Percentiles rank a stretch among this genome's conserved stretches.
Evolutionary conservation across 1,284 basidiomycete species (phyloP).

Genomic region (Porodaedalea pini): DNA sequence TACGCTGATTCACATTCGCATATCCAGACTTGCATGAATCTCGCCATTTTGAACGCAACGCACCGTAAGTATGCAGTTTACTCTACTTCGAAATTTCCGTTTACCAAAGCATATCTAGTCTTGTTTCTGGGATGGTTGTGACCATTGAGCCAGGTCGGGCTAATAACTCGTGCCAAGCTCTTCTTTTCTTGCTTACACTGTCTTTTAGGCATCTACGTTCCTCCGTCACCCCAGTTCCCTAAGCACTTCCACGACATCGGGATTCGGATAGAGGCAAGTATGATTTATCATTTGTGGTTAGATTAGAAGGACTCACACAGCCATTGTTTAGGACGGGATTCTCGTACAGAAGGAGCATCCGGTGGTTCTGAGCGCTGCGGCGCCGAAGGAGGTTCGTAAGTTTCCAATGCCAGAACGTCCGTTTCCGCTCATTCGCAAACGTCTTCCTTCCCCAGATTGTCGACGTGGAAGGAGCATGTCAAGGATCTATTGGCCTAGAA

Average conservation of each 20-base stretch:
- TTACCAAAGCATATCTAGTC: slow-evolving; percentile 3
- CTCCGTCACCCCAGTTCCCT: slow-evolving; percentile 72
- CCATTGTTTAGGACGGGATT: slow-evolving; percentile 69
- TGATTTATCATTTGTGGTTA: not conserved
- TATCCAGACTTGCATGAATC: slow-evolving; percentile 79
- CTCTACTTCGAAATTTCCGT: slow-evolving; percentile 9
- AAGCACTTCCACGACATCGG: slow-evolving; percentile 85
- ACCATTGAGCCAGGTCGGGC: slow-evolving; percentile 74
- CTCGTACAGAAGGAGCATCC: slow-evolving; percentile 69
- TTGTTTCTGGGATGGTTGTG: slow-evolving; percentile 84
- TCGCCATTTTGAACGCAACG: slow-evolving; percentile 44
- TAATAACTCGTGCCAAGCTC: not conserved
- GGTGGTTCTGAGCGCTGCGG: slow-evolving; percentile 67
- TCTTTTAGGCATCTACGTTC: slow-evolving; percentile 72
- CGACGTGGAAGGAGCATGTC: slow-evolving; percentile 86
- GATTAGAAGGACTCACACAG: not conserved
- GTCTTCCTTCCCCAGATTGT: slow-evolving; percentile 61
- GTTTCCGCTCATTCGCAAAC: too few species aligned
- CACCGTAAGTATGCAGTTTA: slow-evolving; percentile 32
- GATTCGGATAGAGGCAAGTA: slow-evolving; percentile 78
- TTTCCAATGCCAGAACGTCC: slow-evolving; percentile 5
- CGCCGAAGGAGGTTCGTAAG: slow-evolving; percentile 78
- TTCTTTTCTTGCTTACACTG: not conserved
- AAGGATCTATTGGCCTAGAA: slow-evolving; percentile 67
- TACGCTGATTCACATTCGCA: slow-evolving; percentile 11